These are phyloP conservation scores for Entomophthora muscae DNA, from an alignment of 371 early-diverging fungal genomes.

Conservation along the genomic window DNA sequence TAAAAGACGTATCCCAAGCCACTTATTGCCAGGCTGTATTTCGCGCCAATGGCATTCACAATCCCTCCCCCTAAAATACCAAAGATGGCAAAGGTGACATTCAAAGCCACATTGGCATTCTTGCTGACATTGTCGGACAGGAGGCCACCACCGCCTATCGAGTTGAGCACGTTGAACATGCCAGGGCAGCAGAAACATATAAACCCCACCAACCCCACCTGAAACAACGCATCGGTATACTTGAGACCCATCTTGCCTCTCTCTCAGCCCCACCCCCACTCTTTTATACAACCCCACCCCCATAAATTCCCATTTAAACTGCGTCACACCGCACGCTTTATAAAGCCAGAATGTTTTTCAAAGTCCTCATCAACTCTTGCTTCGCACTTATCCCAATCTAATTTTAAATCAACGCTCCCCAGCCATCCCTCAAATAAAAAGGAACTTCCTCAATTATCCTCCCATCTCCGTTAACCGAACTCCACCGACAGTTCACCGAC, in stretches of 20 bases:
- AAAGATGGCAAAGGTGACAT: slow-evolving; percentile 44
- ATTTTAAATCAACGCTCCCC: no score
- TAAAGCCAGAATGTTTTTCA: no score
- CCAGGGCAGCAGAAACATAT: slow-evolving; percentile 23
- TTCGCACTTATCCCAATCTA: no score
- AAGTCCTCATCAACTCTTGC: no score
- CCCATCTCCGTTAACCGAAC: no score
- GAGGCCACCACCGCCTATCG: slow-evolving; percentile 49
- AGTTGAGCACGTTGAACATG: slow-evolving; percentile 65
- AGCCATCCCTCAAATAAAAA: no score
- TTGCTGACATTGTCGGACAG: slow-evolving; percentile 29
- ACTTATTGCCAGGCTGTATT: slow-evolving; percentile 26
- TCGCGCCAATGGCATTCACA: slow-evolving; percentile 35
- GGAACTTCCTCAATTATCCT: no score
- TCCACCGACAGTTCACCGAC: no score
- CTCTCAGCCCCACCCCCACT: no score
- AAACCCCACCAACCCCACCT: slow-evolving; percentile 6
- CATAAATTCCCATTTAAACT: no score
- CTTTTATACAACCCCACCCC: no score
- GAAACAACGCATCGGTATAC: slow-evolving; percentile 1
- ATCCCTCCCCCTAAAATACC: slow-evolving; percentile 42
- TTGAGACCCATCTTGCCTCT: background rate
- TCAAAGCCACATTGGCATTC: slow-evolving; percentile 47
- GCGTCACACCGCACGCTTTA: no score
- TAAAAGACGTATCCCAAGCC: slow-evolving; percentile 33